Conservation (phyloP, 805 yeast species). For the Pichia insulana region DNA sequence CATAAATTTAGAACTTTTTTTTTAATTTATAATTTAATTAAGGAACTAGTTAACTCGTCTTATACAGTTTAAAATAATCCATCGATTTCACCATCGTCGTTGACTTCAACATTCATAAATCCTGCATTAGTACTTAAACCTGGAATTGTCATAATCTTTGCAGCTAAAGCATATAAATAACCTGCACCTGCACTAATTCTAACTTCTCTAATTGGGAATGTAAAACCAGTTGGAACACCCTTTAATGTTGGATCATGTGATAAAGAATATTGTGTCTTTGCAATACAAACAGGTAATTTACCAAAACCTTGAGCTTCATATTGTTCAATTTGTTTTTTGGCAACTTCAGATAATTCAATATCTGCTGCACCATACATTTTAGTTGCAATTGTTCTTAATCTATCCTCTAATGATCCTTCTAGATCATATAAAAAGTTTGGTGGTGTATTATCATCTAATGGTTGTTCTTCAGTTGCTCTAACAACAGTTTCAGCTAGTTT, state of each 20-base stretch:
- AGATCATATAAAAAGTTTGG: conserved; percentile 50
- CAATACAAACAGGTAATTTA: conserved; percentile 73
- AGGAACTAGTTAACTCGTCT: background rate
- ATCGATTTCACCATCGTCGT: conserved; percentile 72
- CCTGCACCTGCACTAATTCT: conserved; percentile 86
- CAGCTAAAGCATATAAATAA: conserved; percentile 75
- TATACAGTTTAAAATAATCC: conserved; percentile 50
- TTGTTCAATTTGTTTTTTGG: conserved; percentile 57
- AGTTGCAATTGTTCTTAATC: conserved; percentile 56
- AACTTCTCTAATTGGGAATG: conserved; percentile 73
- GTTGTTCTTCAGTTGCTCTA: conserved; percentile 41
- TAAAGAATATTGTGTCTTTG: conserved; percentile 78
- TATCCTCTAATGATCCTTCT: conserved; percentile 53
- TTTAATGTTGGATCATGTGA: conserved; percentile 76
- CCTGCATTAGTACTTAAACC: conserved; percentile 83
- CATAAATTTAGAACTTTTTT: background rate
- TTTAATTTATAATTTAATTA: background rate
- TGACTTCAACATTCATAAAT: conserved; percentile 78
- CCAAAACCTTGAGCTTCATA: conserved; percentile 72
- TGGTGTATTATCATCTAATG: conserved; percentile 14
- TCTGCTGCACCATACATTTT: conserved; percentile 73
- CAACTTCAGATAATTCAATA: conserved; percentile 61
- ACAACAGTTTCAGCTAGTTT: conserved; percentile 66
- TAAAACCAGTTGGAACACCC: conserved; percentile 77
- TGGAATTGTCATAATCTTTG: conserved; percentile 80